Evolutionary conservation across 179 eudicot genomes (phyloP).

Genomic region (Beta corolliflora): DNA sequence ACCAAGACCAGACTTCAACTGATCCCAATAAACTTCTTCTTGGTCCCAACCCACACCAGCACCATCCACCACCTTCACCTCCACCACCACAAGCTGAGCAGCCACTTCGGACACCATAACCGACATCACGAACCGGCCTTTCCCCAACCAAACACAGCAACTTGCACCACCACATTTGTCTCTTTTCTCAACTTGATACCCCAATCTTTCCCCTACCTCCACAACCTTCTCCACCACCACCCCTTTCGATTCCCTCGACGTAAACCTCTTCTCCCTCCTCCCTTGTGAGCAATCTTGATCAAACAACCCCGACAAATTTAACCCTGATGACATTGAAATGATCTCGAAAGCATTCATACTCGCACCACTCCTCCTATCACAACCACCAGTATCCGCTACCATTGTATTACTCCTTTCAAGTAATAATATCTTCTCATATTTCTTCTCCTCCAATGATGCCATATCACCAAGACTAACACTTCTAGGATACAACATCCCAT

Average conservation of each 20-base stretch:
- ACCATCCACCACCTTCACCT: slow-evolving; percentile 54
- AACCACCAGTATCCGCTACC: background rate
- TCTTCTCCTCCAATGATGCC: slow-evolving; percentile 34
- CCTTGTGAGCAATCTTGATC: slow-evolving; percentile 15
- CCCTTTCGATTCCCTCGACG: slow-evolving; percentile 38
- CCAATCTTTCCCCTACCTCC: slow-evolving; percentile 49
- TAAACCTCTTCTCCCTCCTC: slow-evolving; percentile 56
- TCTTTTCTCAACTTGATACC: slow-evolving; percentile 60
- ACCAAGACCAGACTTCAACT: slow-evolving; percentile 53
- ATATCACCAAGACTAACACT: slow-evolving; percentile 40
- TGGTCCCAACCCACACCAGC: slow-evolving; percentile 41
- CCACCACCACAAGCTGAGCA: slow-evolving; percentile 54
- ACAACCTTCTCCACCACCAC: slow-evolving; percentile 57
- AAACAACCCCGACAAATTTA: slow-evolving; percentile 39
- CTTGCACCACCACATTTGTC: slow-evolving; percentile 38
- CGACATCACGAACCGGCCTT: slow-evolving; percentile 40
- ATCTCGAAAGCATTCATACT: slow-evolving; percentile 50
- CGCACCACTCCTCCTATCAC: background rate
- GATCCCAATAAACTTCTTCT: slow-evolving; percentile 53
- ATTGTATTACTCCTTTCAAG: background rate
- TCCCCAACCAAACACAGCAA: slow-evolving; percentile 44
- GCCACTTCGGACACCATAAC: slow-evolving; percentile 62
- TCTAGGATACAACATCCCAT: slow-evolving; percentile 28
- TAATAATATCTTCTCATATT: slow-evolving; percentile 20
- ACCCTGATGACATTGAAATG: slow-evolving; percentile 41